Conservation (phyloP, 2,329 filamentous ascomycete species). For the Raffaelea arxii region DNA sequence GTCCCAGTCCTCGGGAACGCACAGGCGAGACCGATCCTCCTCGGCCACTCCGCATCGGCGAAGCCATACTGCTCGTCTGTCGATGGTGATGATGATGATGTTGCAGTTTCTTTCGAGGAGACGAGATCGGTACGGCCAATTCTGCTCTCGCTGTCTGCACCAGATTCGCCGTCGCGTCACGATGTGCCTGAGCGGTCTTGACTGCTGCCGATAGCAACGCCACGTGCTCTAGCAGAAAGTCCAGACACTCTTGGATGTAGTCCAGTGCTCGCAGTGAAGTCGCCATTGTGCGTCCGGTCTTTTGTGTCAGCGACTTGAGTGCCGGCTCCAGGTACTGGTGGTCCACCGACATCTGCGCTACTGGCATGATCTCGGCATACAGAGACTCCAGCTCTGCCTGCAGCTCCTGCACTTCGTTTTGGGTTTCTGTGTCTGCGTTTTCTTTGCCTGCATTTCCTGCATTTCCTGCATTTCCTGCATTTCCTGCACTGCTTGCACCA, state of each 20-base stretch:
- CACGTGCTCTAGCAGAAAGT: slow-evolving; percentile 39
- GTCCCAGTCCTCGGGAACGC: slow-evolving; percentile 19
- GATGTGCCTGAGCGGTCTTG: slow-evolving; percentile 36
- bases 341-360: slow-evolving; percentile 62
- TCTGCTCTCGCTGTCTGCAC: slow-evolving; percentile 34
- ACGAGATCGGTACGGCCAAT: slow-evolving; percentile 20
- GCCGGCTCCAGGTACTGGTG: slow-evolving; percentile 57
- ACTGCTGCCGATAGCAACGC: slow-evolving; percentile 30
- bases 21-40: slow-evolving; percentile 21
- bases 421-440: neutral
- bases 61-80: slow-evolving; percentile 17
- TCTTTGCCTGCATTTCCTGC: no score
- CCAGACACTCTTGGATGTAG: slow-evolving; percentile 44
- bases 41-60: slow-evolving; percentile 21
- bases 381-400: slow-evolving; percentile 60
- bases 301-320: slow-evolving; percentile 31
- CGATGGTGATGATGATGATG: no score
- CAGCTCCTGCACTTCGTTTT: slow-evolving; percentile 37
- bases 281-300: slow-evolving; percentile 31
- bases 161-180: slow-evolving; percentile 27
- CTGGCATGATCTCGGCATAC: slow-evolving; percentile 58
- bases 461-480: no score
- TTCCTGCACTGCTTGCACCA: no score
- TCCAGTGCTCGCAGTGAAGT: slow-evolving; percentile 36
- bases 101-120: slow-evolving; percentile 3